Base-by-base conservation (phyloP, 148 eudicot species). In the Chenopodium berlandieri region DNA sequence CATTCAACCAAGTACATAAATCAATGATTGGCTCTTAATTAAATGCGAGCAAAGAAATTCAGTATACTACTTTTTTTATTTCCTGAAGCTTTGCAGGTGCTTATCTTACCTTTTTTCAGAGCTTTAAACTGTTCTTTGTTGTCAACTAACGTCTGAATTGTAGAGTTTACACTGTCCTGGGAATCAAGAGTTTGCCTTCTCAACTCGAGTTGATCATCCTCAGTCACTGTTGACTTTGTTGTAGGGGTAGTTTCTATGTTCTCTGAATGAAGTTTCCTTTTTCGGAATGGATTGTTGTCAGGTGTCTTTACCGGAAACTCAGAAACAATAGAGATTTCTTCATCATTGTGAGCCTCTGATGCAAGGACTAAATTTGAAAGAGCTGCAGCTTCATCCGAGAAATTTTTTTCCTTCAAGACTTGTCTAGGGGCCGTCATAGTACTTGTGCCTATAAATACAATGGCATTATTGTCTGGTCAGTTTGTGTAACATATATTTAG, bases 271-370 rank as follows among this genome's bases (percentile, higher is more conserved):
- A 46, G 70, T 50, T 91, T 91, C 40, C 86, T 81, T 82, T 84
- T 89, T 80, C 80, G 86, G 80, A 90, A 92, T 10, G 97, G 94
- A 79, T 91, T 91, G 78, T 90, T 89, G 65, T 84, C 72, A 14
- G 90, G 92, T 69, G 86, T 79, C 31, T 83, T 82, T 25, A 76
- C 12, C 22, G 69, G 71, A 23, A 67, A n/a, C 67, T 81, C 79
- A 30, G 78, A 56, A 75, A 66, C 78, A 11, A 32, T 65, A 54
- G 50, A 71, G 9, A 67, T 83, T 84, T 87, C 86, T 77, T 80
- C 73, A 6, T 54, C 34, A 6, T 74, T n/a, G 32, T 64, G 63
- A 47, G 37, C 31, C 22, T 75, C 82, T 32, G 70, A 14, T 54
- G 94, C 78, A 71, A 79, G 46, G 23, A 81, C 86, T 65, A 88